Conservation (phyloP, 73 alveolate species). For the Tetrahymena thermophila region DNA sequence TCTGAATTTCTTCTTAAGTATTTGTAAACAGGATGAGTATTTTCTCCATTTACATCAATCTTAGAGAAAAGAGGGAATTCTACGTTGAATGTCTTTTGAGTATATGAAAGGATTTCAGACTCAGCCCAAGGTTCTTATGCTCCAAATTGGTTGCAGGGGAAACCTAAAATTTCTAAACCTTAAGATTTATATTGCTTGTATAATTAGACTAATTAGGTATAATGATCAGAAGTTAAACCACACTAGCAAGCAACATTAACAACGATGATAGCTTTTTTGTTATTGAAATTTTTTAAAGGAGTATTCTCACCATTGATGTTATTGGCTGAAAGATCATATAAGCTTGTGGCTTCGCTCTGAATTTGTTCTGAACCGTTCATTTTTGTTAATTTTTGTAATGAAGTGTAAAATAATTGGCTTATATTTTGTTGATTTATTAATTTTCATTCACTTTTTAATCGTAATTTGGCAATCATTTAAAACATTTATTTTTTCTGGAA, state of each 20-base stretch:
- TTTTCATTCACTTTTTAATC: neutral
- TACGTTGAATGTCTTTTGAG: neutral
- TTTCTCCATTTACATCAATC: slow-evolving; percentile 24
- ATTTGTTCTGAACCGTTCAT: neutral
- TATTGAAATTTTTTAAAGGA: neutral
- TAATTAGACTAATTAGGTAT: slow-evolving; percentile 8
- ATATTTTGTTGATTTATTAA: neutral
- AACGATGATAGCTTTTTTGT: slow-evolving; percentile 4
- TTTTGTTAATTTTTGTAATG: neutral
- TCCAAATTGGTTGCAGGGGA: slow-evolving; percentile 28
- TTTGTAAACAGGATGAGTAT: slow-evolving; percentile 13
- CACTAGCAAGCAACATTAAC: slow-evolving; percentile 33
- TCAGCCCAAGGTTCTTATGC: slow-evolving; percentile 18
- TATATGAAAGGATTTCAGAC: slow-evolving; percentile 14
- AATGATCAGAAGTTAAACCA: slow-evolving; percentile 8
- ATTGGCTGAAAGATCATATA: neutral
- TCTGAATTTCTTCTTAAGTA: slow-evolving; percentile 2
- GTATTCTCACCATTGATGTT: neutral
- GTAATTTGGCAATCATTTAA: too few species aligned
- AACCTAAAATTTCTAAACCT: slow-evolving; percentile 34
- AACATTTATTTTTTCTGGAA: neutral
- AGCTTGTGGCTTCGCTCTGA: neutral
- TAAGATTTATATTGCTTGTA: neutral
- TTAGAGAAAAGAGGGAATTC: slow-evolving; percentile 20
- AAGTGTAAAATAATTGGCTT: neutral